Conservation (phyloP, 129 eudicot species). For the Pulicaria dysenterica region DNA sequence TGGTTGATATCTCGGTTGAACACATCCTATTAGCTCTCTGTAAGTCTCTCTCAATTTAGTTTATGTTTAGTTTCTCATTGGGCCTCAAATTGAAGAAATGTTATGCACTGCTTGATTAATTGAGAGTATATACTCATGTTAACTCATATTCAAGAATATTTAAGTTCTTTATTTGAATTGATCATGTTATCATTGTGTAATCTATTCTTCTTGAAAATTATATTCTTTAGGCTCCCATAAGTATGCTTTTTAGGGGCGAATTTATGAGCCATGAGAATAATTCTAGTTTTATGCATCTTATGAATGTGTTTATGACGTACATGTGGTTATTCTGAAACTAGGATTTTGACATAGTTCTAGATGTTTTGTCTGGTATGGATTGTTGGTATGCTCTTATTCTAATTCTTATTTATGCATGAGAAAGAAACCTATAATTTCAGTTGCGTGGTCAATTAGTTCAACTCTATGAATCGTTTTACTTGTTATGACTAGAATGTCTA, state of each 20-base stretch:
- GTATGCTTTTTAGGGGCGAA: no score
- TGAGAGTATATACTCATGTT: constrained; percentile 2
- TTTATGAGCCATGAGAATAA: not conserved
- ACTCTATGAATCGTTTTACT: not conserved
- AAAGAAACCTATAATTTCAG: not conserved
- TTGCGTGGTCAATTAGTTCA: constrained; percentile 4
- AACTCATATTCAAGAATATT: not conserved
- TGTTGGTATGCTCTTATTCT: constrained; percentile 55
- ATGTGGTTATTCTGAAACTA: not conserved
- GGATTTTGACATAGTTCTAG: not conserved
- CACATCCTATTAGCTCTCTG: no score
- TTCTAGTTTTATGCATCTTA: not conserved
- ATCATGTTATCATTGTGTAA: not conserved
- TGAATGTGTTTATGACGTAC: not conserved
- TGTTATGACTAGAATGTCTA: not conserved
- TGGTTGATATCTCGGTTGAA: no score
- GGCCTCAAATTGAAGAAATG: constrained; percentile 2
- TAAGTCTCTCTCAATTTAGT: no score
- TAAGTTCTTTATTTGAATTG: not conserved
- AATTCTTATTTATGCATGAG: constrained; percentile 2
- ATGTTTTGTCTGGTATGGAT: constrained; percentile 26
- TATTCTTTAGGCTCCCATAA: not conserved
- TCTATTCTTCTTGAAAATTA: not conserved
- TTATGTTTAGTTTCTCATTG: not conserved
- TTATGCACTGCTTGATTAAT: not conserved